phyloP scores from a whole-genome alignment of 2,329 filamentous ascomycete genomes.

The Botrytis elliptica region DNA sequence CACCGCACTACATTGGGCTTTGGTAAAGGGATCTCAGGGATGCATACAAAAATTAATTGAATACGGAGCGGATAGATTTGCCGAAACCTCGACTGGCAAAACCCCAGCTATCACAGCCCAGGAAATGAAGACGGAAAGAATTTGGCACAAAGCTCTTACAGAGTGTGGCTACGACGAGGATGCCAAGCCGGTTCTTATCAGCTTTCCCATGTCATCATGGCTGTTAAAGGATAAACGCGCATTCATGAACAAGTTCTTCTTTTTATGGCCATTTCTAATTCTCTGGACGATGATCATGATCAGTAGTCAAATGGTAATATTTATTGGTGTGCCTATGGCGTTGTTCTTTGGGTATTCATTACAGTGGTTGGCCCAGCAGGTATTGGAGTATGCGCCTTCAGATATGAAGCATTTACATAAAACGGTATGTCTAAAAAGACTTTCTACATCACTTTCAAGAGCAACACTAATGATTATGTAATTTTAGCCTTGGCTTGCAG shows the following conservation, averaged over 20 bases:
- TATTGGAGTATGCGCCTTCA: slow-evolving; percentile 77
- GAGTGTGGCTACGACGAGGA: slow-evolving; percentile 83
- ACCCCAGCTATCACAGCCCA: slow-evolving; percentile 80
- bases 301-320: slow-evolving; percentile 71
- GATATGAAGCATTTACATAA: slow-evolving; percentile 90
- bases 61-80: slow-evolving; percentile 92
- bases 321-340: slow-evolving; percentile 71
- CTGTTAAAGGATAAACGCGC: slow-evolving; percentile 73
- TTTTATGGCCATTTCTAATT: slow-evolving; percentile 81
- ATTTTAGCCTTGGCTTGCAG: slow-evolving; percentile 81
- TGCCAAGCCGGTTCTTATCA: slow-evolving; percentile 66
- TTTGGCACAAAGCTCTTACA: slow-evolving; percentile 79
- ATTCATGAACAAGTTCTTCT: slow-evolving; percentile 83
- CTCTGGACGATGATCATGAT: slow-evolving; percentile 70
- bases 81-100: slow-evolving; percentile 85
- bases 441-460: not conserved
- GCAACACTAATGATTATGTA: not conserved
- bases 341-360: slow-evolving; percentile 65
- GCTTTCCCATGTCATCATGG: slow-evolving; percentile 70
- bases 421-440: slow-evolving; percentile 58
- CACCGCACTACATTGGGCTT: slow-evolving; percentile 91
- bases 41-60: slow-evolving; percentile 94
- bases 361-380: slow-evolving; percentile 74
- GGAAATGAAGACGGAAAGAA: slow-evolving; percentile 81
- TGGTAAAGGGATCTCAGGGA: slow-evolving; percentile 86